These are phyloP conservation scores for Pueraria montana DNA, from an alignment of 306 rosid species.

Conservation along the genomic window DNA sequence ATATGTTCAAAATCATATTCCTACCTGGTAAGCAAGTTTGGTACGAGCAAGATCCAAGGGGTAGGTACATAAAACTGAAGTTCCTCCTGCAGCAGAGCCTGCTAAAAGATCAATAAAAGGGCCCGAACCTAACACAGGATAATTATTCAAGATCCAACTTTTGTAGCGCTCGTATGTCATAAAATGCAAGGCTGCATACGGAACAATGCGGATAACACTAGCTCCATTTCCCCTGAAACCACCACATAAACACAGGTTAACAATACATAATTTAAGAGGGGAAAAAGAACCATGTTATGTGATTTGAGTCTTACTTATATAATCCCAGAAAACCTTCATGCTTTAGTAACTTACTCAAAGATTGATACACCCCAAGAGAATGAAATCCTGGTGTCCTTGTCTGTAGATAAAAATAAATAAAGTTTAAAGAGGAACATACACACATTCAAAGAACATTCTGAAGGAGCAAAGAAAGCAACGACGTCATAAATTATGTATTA, in stretches of 20 bases:
- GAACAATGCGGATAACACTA: constrained; percentile 86
- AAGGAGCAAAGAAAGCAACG: constrained; percentile 5
- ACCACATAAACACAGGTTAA: constrained; percentile 39
- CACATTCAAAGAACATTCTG: background rate
- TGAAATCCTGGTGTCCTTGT: constrained; percentile 91
- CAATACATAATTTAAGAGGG: background rate
- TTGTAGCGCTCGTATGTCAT: constrained; percentile 97
- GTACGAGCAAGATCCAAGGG: constrained; percentile 99
- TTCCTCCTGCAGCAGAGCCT: constrained; percentile 97
- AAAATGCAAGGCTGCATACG: constrained; percentile 96
- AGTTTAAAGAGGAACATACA: constrained; percentile 23
- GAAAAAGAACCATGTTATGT: background rate
- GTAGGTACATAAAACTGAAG: constrained; percentile 90
- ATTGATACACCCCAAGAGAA: constrained; percentile 77
- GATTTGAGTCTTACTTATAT: constrained; percentile 72
- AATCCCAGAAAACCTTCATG: constrained; percentile 87
- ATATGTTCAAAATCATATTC: background rate
- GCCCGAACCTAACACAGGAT: constrained; percentile 79
- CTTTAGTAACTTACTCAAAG: constrained; percentile 74
- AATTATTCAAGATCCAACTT: constrained; percentile 80
- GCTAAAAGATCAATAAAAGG: constrained; percentile 94
- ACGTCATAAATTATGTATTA: background rate
- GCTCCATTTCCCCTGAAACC: constrained; percentile 95
- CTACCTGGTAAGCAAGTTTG: constrained; percentile 97
- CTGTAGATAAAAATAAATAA: constrained; percentile 47